Percentiles rank a stretch among this genome's conserved stretches.
Evolutionary conservation across 495 filamentous ascomycete genomes (phyloP).

Genomic region (Podospora anserina): DNA sequence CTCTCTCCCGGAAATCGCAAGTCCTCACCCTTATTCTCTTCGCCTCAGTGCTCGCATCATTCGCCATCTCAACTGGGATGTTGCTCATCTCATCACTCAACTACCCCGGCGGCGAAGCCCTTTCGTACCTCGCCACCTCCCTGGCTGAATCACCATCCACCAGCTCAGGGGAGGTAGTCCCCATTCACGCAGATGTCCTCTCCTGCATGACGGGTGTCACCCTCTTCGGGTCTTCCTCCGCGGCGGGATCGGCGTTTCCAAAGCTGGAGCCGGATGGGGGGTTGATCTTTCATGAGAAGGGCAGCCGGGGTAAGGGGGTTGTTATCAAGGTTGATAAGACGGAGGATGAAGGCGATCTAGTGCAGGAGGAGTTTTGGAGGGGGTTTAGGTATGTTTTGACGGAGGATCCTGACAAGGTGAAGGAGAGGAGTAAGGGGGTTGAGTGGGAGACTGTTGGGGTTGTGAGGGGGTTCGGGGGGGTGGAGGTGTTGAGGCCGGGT

Average conservation of each 20-base stretch:
- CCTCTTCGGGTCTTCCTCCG: constrained; percentile 58
- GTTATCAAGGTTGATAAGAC: constrained; percentile 58
- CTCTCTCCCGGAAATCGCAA: constrained; percentile 68
- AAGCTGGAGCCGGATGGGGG: constrained; percentile 7
- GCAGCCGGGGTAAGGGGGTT: constrained; percentile 15
- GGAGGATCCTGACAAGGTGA: constrained; percentile 55
- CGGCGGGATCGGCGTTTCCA: constrained; percentile 10
- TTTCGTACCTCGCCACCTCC: constrained; percentile 47
- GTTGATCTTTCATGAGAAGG: constrained; percentile 5
- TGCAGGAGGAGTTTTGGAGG: constrained; percentile 69
- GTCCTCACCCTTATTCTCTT: constrained; percentile 55
- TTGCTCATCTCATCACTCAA: constrained; percentile 74
- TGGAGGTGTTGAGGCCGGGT: constrained; percentile 59
- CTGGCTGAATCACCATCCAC: constrained; percentile 28
- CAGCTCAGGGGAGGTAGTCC: constrained; percentile 30
- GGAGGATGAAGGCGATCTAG: constrained; percentile 53
- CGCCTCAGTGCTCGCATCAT: constrained; percentile 56
- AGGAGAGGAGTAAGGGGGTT: constrained; percentile 37
- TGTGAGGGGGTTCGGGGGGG: constrained; percentile 67
- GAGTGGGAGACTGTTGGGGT: constrained; percentile 70
- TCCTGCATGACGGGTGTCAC: constrained; percentile 94
- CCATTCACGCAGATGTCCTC: constrained; percentile 78
- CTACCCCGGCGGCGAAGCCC: constrained; percentile 80
- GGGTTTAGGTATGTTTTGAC: constrained; percentile 77
- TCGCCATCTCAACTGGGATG: constrained; percentile 58